Base-by-base conservation (phyloP, 306 rosid species). In the Carpinus fangiana region DNA sequence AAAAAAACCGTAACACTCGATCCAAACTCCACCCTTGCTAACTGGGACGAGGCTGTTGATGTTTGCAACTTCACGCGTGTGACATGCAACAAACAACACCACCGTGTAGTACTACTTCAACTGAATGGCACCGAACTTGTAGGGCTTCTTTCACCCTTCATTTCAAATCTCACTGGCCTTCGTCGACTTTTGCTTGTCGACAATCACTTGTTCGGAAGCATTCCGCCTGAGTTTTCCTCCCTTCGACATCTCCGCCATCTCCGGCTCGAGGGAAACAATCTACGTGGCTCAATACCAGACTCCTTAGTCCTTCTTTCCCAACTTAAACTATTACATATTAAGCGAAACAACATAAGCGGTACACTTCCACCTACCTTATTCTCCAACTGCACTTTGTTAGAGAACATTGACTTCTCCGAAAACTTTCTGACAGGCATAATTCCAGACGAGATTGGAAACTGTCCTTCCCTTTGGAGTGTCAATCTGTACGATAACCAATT, bases 91-190 rank as follows among this genome's bases (percentile, higher is more conserved):
- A 26, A 76, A 47, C 50, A 75, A 69, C 85, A 28, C 26, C 87
- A 74, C 78, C 92, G 90, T 4, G 93, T 91, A 1, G 65, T 75
- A 2, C 64, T 7, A 11, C 86, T 91, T 73, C 2, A 59, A 67
- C 80, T 88, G 16, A 11, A 51, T 14, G 76, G 82, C 45, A 75
- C 43, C 45, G 34, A 41, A 7, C 90, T 91, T 4, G 89, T 77
- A 12, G 96, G 96, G 36, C 51, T n/a, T 9, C 83, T 91, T 21
- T 83, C 93, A 23, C 90, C 93, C 6, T 2, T 66, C 86, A 77
- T 91, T 79, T 87, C 93, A 45, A 91, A 91, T 84, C 96, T 89
- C 52, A 91, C 96, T 0, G 88, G 87, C 75, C 87, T 91, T 9
- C 90, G 84, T n/a, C 3, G 5, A 57, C 73, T 91, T 14, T 56